Evolutionary conservation across 129 eudicot species (phyloP).

Genomic region (Silybum marianum): DNA sequence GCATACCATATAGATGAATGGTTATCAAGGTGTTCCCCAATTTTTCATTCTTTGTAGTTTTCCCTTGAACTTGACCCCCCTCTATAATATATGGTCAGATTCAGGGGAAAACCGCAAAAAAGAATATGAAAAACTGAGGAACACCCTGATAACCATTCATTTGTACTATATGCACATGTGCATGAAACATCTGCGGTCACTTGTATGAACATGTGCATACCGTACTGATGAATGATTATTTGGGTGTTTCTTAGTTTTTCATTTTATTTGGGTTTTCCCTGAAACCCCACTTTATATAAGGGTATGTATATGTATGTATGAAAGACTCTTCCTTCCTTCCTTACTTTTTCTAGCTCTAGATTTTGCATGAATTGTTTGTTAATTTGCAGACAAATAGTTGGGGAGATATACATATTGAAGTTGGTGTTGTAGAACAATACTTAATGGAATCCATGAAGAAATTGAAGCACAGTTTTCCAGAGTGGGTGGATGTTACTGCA

Average conservation of each 20-base stretch:
- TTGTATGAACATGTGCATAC: not conserved
- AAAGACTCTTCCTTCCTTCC: not conserved
- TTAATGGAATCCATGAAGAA: conserved; percentile 55
- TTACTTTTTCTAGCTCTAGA: not conserved
- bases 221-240: too few relatives aligned
- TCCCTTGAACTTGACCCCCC: too few relatives aligned
- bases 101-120: too few relatives aligned
- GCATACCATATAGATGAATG: not conserved
- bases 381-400: conserved; percentile 64
- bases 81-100: too few relatives aligned
- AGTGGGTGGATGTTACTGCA: conserved; percentile 85
- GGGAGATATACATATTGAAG: conserved; percentile 64
- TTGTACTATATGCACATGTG: not conserved
- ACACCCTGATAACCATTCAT: too few relatives aligned
- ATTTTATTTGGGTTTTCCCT: not conserved
- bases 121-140: too few relatives aligned
- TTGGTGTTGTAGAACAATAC: conserved; percentile 80
- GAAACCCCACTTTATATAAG: too few relatives aligned
- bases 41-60: too few relatives aligned
- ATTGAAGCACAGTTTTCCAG: conserved; percentile 71
- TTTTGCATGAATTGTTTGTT: not conserved
- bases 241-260: not conserved
- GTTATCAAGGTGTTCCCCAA: not conserved
- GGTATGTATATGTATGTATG: not conserved
- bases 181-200: too few relatives aligned